Evolutionary conservation across 306 rosid species (phyloP).

Genomic region (Fragaria iinumae): DNA sequence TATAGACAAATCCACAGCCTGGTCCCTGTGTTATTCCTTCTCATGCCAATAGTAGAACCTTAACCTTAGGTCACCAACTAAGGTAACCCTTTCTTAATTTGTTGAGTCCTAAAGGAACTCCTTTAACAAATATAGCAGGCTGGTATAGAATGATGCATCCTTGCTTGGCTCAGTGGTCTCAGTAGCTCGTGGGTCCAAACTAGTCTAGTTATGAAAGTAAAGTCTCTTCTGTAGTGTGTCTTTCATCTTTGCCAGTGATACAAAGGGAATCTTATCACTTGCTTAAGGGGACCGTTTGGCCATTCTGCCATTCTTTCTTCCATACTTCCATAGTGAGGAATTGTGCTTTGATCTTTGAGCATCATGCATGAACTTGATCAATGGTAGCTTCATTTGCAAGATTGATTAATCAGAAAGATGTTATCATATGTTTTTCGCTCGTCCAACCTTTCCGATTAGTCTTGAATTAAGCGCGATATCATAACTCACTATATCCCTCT

Average conservation of each 20-base stretch:
- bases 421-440: neutral
- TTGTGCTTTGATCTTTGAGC: neutral
- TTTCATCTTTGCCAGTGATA: constrained; percentile 1
- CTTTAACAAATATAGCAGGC: neutral
- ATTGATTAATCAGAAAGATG: neutral
- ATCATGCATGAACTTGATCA: neutral
- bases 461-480: neutral
- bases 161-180: constrained; percentile 1
- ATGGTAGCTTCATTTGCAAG: neutral
- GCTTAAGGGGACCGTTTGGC: neutral
- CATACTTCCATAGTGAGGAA: neutral
- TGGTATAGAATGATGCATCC: neutral
- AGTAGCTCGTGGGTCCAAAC: neutral
- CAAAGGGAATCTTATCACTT: neutral
- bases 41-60: neutral
- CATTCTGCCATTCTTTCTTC: neutral
- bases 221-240: neutral
- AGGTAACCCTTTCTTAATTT: neutral
- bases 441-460: neutral
- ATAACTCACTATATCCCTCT: neutral
- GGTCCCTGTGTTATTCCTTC: neutral
- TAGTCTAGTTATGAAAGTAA: neutral
- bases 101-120: neutral
- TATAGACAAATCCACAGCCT: neutral
- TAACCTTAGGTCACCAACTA: neutral